Base-by-base conservation (phyloP, 1,139 yeast species). In the Yamadazyma spencermartinsiae region DNA sequence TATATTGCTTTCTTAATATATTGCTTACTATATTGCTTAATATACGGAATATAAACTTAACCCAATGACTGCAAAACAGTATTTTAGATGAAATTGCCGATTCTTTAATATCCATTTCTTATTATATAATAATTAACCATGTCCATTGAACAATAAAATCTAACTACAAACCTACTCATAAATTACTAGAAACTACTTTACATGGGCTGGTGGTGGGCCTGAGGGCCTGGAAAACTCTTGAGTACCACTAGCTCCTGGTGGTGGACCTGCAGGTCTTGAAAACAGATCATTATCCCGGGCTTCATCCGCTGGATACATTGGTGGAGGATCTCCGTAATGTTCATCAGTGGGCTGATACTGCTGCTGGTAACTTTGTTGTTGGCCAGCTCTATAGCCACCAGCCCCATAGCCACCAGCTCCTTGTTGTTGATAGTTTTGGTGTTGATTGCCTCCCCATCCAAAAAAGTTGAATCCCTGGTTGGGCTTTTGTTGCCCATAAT, bases 141-240 rank as follows among this genome's bases (percentile, higher is more conserved):
- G 9, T 7, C 7, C 23, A 20, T 20, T 20, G 23, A 20, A 20
- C 23, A 20, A 7, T 20, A 20, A 20, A 10, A 20, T 20, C 23
- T n/a, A 29, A 13, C 7, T 29, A 29, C 32, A 29, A 8, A n/a
- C n/a, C n/a, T n/a, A n/a, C n/a, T 31, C 24, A 31, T 31, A 17
- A n/a, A n/a, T n/a, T n/a, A n/a, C n/a, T n/a, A 19, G 6, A 19
- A 19, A 11, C 27, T 38, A 41, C 41, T 44, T 48, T 9, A 34
- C 39, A 29, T 48, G 51, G 16, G 48, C 50, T n/a, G 52, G 49
- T 16, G 52, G 52, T 6, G 52, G 52, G 8, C 50, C 51, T 1
- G 39, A 3, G 12, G 51, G 51, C 23, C 49, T 34, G 4, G 37
- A 17, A 28, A 33, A 43, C 4, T 15, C 15, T 3, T 28, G 27